A percentile compares a stretch with the other conserved stretches of the same genome.
These are phyloP conservation scores for Ceratocystis cacaofunesta DNA, from an alignment of 2,329 filamentous ascomycete species.

Conservation along the genomic window DNA sequence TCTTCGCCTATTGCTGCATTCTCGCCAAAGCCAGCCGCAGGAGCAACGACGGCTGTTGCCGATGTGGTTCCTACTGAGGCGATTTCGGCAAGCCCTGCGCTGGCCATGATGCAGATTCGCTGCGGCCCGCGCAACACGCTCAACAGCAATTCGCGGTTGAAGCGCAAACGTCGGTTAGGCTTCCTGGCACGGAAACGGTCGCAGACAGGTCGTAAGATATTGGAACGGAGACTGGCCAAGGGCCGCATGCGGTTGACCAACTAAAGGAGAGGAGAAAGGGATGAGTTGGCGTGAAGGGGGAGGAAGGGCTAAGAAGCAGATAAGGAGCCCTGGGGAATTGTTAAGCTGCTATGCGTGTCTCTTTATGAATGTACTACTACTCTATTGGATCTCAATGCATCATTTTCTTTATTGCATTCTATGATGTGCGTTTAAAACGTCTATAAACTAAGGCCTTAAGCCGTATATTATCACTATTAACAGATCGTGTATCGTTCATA, in stretches of 20 bases:
- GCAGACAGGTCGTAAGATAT: slow-evolving; percentile 37
- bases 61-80: slow-evolving; percentile 34
- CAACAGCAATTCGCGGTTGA: slow-evolving; percentile 37
- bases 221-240: slow-evolving; percentile 38
- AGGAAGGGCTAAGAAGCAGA: too few relatives aligned
- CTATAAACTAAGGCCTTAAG: background rate
- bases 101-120: slow-evolving; percentile 37
- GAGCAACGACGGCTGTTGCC: slow-evolving; percentile 18
- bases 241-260: slow-evolving; percentile 25
- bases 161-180: slow-evolving; percentile 45
- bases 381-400: slow-evolving; percentile 6
- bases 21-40: slow-evolving; percentile 7
- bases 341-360: background rate
- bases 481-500: background rate
- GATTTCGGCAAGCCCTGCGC: slow-evolving; percentile 38
- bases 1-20: slow-evolving; percentile 12
- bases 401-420: background rate
- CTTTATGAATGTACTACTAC: slow-evolving; percentile 13
- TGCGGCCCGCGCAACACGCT: slow-evolving; percentile 45
- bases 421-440: background rate
- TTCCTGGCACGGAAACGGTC: slow-evolving; percentile 38
- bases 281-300: background rate
- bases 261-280: background rate
- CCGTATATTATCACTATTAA: slow-evolving; percentile 6
- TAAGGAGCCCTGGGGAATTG: background rate